Base-by-base conservation (phyloP, 768 basidiomycete genomes). In the Coprinopsis cinerea region DNA sequence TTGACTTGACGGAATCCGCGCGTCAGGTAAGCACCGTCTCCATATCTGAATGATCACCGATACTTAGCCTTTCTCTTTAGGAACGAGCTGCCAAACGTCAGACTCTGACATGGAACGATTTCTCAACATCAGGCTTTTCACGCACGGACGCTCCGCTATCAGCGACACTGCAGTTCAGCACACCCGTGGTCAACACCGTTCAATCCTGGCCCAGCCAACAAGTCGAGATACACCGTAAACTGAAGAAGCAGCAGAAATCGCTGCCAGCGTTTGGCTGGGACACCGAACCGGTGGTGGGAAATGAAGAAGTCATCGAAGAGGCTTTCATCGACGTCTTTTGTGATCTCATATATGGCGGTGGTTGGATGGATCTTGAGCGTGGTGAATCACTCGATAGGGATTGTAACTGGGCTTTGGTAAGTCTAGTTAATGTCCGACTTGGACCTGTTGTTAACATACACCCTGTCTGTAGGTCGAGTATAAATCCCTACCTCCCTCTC, bases 261-360 rank as follows among this genome's bases (percentile, higher is more conserved):
- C 72, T 95, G 20, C 91, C 92, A 1, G 70, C 84, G 1, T 99
- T 99, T 61, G 85, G 90, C 0, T 95, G 92, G 88, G 92, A 96
- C 60, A 95, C 90, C 0, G 84, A 85, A 35, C 88, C 92, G 0
- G 81, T 89, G 17, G 68, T 83, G 52, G 90, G 87, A 4, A 66
- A 69, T 9, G 87, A 91, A 57, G 88, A 88, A 59, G 76, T 91
- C 48, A 74, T 98, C 35, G 95, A 99, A 61, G 92, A 92, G 64
- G 78, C 86, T 1, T 97, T 98, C 63, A 59, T 97, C 24, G 91
- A 88, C 51, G 87, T 88, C 14, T 92, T 89, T 59, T 88, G 85
- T 55, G 88, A 90, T 62, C 66, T 91, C 30, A 68, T 91, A 4
- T 89, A 85, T 55, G 92, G 82, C 44, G 83, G 78, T 58, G 89